These are phyloP conservation scores for Phytophthora macrochlamydospora DNA, from an alignment of 352 stramenopile species.

Conservation along the genomic window DNA sequence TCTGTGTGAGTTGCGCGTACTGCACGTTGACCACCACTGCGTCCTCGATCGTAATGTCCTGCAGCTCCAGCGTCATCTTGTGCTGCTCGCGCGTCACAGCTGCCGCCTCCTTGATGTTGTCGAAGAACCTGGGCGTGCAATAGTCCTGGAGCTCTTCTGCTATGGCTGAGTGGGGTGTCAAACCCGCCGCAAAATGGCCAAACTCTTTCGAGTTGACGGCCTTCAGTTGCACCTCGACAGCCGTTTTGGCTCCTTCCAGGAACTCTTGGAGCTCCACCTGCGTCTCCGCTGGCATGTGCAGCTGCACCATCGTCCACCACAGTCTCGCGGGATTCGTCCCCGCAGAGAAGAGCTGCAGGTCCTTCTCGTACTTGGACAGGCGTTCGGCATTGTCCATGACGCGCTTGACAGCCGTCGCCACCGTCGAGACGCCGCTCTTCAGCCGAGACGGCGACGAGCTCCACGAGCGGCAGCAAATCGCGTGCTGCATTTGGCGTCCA, in stretches of 20 bases:
- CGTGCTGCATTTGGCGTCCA: not conserved
- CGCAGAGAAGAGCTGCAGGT: slow-evolving; percentile 33
- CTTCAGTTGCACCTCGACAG: slow-evolving; percentile 31
- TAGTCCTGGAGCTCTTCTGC: slow-evolving; percentile 27
- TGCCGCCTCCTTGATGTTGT: slow-evolving; percentile 26
- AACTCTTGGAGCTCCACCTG: slow-evolving; percentile 49
- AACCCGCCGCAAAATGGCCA: slow-evolving; percentile 28
- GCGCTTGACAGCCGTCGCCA: slow-evolving; percentile 18
- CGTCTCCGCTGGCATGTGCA: slow-evolving; percentile 38
- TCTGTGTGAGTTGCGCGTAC: slow-evolving; percentile 44
- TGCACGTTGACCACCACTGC: slow-evolving; percentile 29
- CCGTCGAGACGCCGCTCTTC: slow-evolving; percentile 18
- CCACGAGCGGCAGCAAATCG: slow-evolving; percentile 14
- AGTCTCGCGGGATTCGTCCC: slow-evolving; percentile 25
- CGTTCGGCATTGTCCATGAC: slow-evolving; percentile 21
- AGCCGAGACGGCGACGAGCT: slow-evolving; percentile 18
- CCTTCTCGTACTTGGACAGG: slow-evolving; percentile 28
- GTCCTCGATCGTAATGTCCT: slow-evolving; percentile 37
- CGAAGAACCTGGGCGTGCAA: slow-evolving; percentile 38
- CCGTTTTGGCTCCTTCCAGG: slow-evolving; percentile 36
- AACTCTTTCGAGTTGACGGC: slow-evolving; percentile 47
- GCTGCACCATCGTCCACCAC: slow-evolving; percentile 37
- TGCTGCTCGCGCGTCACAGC: slow-evolving; percentile 21
- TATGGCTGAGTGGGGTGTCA: slow-evolving; percentile 3
- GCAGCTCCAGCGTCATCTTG: slow-evolving; percentile 45